Base-by-base conservation (phyloP, 495 filamentous ascomycete genomes). In the Poronia punctata region DNA sequence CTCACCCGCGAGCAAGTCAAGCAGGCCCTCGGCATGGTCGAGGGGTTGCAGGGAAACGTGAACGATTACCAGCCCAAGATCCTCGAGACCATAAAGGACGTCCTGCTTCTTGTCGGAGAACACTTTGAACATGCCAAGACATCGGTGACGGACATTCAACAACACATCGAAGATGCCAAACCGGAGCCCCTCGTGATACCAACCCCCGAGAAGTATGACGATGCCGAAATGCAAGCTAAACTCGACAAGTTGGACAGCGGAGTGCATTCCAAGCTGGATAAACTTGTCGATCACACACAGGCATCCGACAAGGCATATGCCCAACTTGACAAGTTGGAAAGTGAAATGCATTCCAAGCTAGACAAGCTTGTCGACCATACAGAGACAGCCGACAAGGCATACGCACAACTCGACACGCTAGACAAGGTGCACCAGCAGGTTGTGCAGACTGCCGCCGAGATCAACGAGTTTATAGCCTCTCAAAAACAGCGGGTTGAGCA, bases 361-460 rank as follows among this genome's bases (percentile, higher is more conserved):
- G 82, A 98, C 59, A 79, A 74, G 47, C 70, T 98, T 6, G 68
- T 95, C 18, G 75, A 76, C 15, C 79, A 86, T 46, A 78, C 82
- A 38, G 58, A 73, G 1, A 59, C 54, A 31, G 69, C 78, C 11
- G 67, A 68, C 41, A 74, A 76, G 47, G 66, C 75, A 3, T 72
- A 77, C 41, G 61, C 71, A 3, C 79, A 83, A 35, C 64, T 84
- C 4, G 81, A 83, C 45, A 83, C 86, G 35, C 74, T 99, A 7
- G 86, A 94, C 49, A 76, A 88, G 53, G 90, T 97, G 48, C 88
- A 95, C 56, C 72, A 83, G 52, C 83, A 95, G 46, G 88, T 99
- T 29, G 80, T 84, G 57, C 69, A 79, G 30, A 95, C 86, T n/a
- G 83, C 90, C 0, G 79, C 78, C 16, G 84, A 86, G 52, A 82